Base-by-base conservation (phyloP, 2,329 filamentous ascomycete genomes). In the Monilinia vaccinii-corymbosi region DNA sequence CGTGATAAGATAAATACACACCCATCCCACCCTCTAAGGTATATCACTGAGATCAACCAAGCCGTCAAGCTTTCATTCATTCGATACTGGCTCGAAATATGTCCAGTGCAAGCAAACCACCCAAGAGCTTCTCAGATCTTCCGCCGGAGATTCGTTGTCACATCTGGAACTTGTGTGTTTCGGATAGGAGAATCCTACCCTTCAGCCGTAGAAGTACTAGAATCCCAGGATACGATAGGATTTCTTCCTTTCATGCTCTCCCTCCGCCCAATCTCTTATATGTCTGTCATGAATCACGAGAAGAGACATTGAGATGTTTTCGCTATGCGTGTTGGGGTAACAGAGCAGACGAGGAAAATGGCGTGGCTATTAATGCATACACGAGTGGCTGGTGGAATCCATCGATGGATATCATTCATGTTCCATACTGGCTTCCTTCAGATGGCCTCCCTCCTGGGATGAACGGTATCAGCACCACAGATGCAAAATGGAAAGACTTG, bases 351-450 rank as follows among this genome's bases (percentile, higher is more conserved):
- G 21, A 16, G 14, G 13, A 9, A 18, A 23, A 23, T 9, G n/a
- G 23, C n/a, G 1, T 21, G 16, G 25, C 28, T 4, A 2, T 10
- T 16, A 2, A 11, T 40, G 2, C 5, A 5, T 25, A n/a, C 36
- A 4, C 16, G 7, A 6, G 18, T 31, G 10, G 16, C 18, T 52
- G 50, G 50, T 52, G 50, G 50, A 42, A 31, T 31, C 36, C 23
- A 31, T 52, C 50, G 25, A 52, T 28, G 36, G 50, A 52, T 31
- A 52, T 31, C 23, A 42, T 52, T 42, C n/a, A 42, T 21, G 36
- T 52, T 21, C 50, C 50, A 14, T 52, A 52, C 11, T 52, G 50
- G 50, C 50, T 42, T 31, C 36, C 50, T 42, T n/a, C n/a, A n/a
- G 7, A 21, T n/a, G 18, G 18, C 9, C 38, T 42, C n/a, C 16